Evolutionary conservation across 495 filamentous ascomycete genomes (phyloP), one percentile per base, ranked within the genome.

Genomic region (Penicilliopsis zonata): DNA sequence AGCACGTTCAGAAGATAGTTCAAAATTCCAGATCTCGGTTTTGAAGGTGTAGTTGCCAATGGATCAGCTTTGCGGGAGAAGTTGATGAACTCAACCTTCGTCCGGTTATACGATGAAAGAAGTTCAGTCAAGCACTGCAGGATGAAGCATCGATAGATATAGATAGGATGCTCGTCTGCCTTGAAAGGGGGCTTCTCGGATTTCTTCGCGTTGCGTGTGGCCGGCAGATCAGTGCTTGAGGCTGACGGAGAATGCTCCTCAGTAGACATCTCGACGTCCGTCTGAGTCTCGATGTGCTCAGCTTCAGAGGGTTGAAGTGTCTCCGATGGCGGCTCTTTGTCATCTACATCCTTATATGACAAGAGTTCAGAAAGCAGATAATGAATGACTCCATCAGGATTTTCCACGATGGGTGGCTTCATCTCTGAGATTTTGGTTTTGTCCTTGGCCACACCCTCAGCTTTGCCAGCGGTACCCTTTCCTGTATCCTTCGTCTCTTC

Each of bases 1-100:
- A 96, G 65, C 35, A 78, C 77, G 46, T 80, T 86, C 24, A 99
- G 63, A 3, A 99, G 72, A 45, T 96, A 99, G 50, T 95, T 94
- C 34, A 96, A 65, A 23, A 95, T 79, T 31, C 80, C 83, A 9
- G 88, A 88, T 26, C 90, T 78, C 24, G 90, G 90, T 55, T 96
- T 99, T 7, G 86, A 84, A 22, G 90, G 90, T 4, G 86, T 94
- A 28, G 74, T 79, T 17, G 79, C 74, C 38, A 83, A 69, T 3
- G 86, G 81, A 36, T 84, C 81, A 13, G 81, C 78, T 44, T 84
- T 84, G 37, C 90, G 77, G 31, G 88, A 94, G 63, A 94, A 96
- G 49, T 95, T 95, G 55, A 99, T 94, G 50, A 99, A 99, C 46
- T 99, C 92, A 13, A 96, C 69, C 64, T 99, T 99, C 23, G 85